A percentile compares a stretch with the other conserved stretches of the same genome.
phyloP scores from a whole-genome alignment of 1,284 basidiomycete genomes.

The Kalmanozyma brasiliensis region DNA sequence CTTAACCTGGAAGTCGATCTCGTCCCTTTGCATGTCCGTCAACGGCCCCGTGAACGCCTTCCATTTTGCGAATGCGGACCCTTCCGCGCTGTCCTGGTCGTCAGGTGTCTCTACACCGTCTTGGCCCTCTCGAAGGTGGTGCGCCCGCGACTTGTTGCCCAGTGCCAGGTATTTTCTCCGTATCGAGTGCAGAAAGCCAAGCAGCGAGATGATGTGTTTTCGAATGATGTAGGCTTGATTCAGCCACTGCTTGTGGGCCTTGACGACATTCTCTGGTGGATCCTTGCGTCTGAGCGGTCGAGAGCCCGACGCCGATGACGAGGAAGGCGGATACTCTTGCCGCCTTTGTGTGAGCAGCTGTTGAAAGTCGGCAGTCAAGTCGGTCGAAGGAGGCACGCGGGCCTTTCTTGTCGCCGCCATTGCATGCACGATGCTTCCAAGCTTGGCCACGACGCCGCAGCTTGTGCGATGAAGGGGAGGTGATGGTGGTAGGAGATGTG shows the following conservation, averaged over 20 bases:
- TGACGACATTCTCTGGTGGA: slow-evolving; percentile 39
- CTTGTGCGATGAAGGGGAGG: background rate
- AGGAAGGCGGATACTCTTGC: slow-evolving; percentile 35
- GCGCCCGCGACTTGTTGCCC: slow-evolving; percentile 23
- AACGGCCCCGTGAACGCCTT: slow-evolving; percentile 74
- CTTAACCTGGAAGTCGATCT: slow-evolving; percentile 87
- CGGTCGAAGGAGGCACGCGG: slow-evolving; percentile 26
- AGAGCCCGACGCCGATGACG: slow-evolving; percentile 17
- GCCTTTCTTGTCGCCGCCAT: slow-evolving; percentile 20
- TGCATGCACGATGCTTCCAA: background rate
- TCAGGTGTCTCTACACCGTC: slow-evolving; percentile 27
- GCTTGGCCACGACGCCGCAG: background rate
- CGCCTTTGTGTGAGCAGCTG: slow-evolving; percentile 27
- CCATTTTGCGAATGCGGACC: slow-evolving; percentile 55
- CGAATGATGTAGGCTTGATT: slow-evolving; percentile 47
- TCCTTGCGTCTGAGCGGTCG: slow-evolving; percentile 31
- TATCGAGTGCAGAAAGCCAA: slow-evolving; percentile 52
- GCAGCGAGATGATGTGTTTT: slow-evolving; percentile 46
- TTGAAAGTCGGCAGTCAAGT: slow-evolving; percentile 40
- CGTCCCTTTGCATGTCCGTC: slow-evolving; percentile 85
- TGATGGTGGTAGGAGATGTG: slow-evolving; percentile 5
- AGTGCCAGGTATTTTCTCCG: slow-evolving; percentile 52
- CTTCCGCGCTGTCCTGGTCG: slow-evolving; percentile 16
- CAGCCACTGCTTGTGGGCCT: slow-evolving; percentile 46
- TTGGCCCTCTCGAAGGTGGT: slow-evolving; percentile 19